Percentiles rank a stretch among this genome's conserved stretches.
These are phyloP conservation scores for Ligustrum vulgare DNA, from an alignment of 257 asterid genomes.

Conservation along the genomic window DNA sequence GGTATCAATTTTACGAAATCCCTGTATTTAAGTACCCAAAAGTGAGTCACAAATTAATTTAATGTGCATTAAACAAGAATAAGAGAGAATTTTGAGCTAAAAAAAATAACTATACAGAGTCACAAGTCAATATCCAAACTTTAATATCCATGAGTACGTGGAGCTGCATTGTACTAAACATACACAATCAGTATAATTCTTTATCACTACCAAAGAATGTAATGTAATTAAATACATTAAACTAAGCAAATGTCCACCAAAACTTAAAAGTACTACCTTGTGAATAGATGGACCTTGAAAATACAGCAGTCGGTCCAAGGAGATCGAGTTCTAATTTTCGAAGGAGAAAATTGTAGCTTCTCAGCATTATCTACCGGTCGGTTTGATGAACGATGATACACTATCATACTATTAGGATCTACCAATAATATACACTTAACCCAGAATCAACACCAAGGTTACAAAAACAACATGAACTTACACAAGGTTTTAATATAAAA, in stretches of 20 bases:
- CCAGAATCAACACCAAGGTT: constrained; percentile 32
- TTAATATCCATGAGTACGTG: constrained; percentile 26
- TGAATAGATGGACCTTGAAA: constrained; percentile 46
- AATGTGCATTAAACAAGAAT: constrained; percentile 6
- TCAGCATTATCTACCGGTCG: constrained; percentile 30
- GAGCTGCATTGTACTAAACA: constrained; percentile 34
- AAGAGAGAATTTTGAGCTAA: constrained; percentile 6
- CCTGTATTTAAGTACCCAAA: constrained; percentile 40
- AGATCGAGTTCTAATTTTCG: constrained; percentile 27
- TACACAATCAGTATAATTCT: constrained; percentile 27
- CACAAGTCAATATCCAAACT: constrained; percentile 25
- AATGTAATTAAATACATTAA: constrained; percentile 1
- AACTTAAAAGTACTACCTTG: constrained; percentile 61
- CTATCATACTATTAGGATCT: background rate
- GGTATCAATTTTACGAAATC: constrained; percentile 74
- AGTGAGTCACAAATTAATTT: constrained; percentile 4
- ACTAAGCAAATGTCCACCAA: constrained; percentile 18
- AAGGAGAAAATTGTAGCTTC: constrained; percentile 28
- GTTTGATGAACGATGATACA: constrained; percentile 7
- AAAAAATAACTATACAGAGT: constrained; percentile 1
- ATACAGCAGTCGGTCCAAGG: constrained; percentile 32
- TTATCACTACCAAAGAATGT: constrained; percentile 12
- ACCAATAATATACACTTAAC: no score
- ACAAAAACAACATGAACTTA: constrained; percentile 20
- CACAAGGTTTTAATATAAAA: background rate